Evolutionary conservation across 495 filamentous ascomycete species (phyloP).

Genomic region (Penicillium samsonianum): DNA sequence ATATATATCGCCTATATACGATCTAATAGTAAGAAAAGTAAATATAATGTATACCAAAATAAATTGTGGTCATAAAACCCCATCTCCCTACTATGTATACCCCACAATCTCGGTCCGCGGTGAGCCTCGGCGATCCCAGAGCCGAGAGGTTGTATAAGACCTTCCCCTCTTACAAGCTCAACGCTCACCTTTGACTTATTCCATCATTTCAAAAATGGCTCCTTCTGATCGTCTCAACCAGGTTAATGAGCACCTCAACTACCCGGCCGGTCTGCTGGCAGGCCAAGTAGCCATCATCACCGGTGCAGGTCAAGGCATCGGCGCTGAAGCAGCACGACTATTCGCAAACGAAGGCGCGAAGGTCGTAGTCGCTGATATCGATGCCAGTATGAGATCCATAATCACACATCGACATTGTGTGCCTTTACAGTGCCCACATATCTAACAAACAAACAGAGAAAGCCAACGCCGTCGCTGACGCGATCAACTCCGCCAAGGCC

Average conservation of each 20-base stretch:
- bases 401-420: background rate
- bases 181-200: background rate
- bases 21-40: background rate
- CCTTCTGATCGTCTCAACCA: slow-evolving; percentile 60
- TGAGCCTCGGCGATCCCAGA: slow-evolving; percentile 32
- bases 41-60: background rate
- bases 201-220: slow-evolving; percentile 29
- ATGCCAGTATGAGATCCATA: slow-evolving; percentile 53
- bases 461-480: slow-evolving; percentile 58
- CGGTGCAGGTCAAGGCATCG: slow-evolving; percentile 85
- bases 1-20: slow-evolving; percentile 21
- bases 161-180: slow-evolving; percentile 2
- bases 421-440: background rate
- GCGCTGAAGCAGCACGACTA: slow-evolving; percentile 74
- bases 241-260: slow-evolving; percentile 75
- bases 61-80: slow-evolving; percentile 6
- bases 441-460: slow-evolving; percentile 50
- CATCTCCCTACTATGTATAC: slow-evolving; percentile 1
- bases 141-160: slow-evolving; percentile 28
- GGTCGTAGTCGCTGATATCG: slow-evolving; percentile 81
- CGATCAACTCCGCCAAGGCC: slow-evolving; percentile 61
- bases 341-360: slow-evolving; percentile 87
- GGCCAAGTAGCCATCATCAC: slow-evolving; percentile 87
- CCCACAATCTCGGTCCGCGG: slow-evolving; percentile 32
- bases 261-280: slow-evolving; percentile 71